Conservation (phyloP, 1,139 yeast species). For the Blastobotrys malaysiensis region DNA sequence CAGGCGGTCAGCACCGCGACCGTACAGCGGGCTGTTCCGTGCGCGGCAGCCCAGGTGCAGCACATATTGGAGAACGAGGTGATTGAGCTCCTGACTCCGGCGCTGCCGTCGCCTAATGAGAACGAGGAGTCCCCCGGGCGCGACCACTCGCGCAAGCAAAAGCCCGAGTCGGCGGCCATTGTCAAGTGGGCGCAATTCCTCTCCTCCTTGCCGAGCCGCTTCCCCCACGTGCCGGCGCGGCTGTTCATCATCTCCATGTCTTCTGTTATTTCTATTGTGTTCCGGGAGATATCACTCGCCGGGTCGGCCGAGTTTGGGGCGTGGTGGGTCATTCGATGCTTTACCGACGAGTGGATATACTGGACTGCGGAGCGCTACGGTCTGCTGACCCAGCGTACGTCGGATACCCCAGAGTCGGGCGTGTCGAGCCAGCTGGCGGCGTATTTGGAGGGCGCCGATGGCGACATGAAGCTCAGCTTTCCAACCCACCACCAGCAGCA, state of each 20-base stretch:
- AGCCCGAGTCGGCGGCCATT: constrained; percentile 3
- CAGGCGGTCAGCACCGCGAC: constrained; percentile 46
- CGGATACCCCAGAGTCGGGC: not conserved
- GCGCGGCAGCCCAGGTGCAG: constrained; percentile 39
- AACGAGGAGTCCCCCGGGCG: not conserved
- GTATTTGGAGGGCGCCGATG: constrained; percentile 6
- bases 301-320: constrained; percentile 64
- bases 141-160: not conserved
- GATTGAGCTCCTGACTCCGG: constrained; percentile 34
- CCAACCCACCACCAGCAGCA: constrained; percentile 5
- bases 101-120: not conserved
- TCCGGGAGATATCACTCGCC: constrained; percentile 54
- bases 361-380: constrained; percentile 72
- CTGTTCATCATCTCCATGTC: constrained; percentile 51
- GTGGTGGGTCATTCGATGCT: constrained; percentile 75
- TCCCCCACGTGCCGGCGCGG: constrained; percentile 48
- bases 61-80: constrained; percentile 43
- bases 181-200: constrained; percentile 39
- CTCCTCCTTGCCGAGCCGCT: constrained; percentile 43
- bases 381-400: constrained; percentile 33
- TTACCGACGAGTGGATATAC: constrained; percentile 69
- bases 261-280: constrained; percentile 56
- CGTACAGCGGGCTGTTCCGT: constrained; percentile 52
- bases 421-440: not conserved
- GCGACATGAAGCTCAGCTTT: constrained; percentile 4